Conservation (phyloP, 495 filamentous ascomycete species). For the Massariosphaeria phaeospora region DNA sequence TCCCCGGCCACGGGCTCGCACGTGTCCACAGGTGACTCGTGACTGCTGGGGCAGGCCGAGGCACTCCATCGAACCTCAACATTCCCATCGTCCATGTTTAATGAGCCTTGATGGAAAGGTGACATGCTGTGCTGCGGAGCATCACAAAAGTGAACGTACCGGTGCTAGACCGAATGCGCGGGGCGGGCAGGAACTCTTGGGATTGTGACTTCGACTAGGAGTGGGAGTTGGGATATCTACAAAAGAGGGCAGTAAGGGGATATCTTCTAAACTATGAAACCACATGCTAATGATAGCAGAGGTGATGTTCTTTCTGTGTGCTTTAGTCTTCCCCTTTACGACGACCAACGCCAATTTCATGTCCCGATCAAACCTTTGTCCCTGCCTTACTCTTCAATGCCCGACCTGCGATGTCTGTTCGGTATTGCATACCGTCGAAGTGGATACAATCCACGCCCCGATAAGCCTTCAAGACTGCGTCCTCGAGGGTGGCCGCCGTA, state of each 20-base stretch:
- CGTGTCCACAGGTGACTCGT: too few relatives aligned
- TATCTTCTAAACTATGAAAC: conserved; percentile 11
- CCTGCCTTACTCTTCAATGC: conserved; percentile 35
- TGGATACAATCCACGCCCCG: conserved; percentile 68
- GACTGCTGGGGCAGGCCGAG: too few relatives aligned
- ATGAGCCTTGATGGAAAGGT: conserved; percentile 40
- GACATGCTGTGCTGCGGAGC: conserved; percentile 42
- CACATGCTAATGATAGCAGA: too few relatives aligned
- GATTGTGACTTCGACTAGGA: conserved; percentile 35
- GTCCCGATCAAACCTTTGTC: too few relatives aligned
- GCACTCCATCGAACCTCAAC: too few relatives aligned
- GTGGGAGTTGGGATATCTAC: conserved; percentile 9
- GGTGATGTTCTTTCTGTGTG: not conserved
- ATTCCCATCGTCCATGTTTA: too few relatives aligned
- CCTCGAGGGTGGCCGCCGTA: conserved; percentile 65
- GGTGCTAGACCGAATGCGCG: conserved; percentile 37
- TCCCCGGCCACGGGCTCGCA: too few relatives aligned
- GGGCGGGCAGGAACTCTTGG: conserved; percentile 35
- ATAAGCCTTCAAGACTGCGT: conserved; percentile 82
- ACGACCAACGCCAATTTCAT: too few relatives aligned
- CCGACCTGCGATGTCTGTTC: conserved; percentile 74
- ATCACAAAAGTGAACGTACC: conserved; percentile 47
- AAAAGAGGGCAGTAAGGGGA: conserved; percentile 1
- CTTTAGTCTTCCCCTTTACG: conserved; percentile 2
- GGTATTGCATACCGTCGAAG: conserved; percentile 87